Conservation (phyloP, 371 early-diverging fungal genomes). For the Apophysomyces elegans region DNA sequence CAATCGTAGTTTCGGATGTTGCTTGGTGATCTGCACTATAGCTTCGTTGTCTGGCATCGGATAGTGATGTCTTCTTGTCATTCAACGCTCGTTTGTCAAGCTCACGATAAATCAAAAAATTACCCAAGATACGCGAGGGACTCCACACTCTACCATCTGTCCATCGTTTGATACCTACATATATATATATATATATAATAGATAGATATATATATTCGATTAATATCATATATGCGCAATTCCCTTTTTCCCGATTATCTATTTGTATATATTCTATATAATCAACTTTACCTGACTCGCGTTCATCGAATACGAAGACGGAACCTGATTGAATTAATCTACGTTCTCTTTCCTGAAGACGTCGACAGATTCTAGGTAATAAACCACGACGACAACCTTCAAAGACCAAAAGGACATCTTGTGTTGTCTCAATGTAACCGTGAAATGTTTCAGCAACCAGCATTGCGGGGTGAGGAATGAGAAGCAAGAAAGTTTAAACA, state of each 20-base stretch:
- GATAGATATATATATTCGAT: not conserved
- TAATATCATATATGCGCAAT: not conserved
- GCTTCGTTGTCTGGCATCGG: conserved; percentile 27
- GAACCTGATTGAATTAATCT: conserved; percentile 70
- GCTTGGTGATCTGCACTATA: conserved; percentile 31
- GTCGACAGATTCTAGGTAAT: conserved; percentile 66
- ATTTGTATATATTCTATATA: not conserved
- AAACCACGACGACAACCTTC: conserved; percentile 74
- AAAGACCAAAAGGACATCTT: conserved; percentile 76
- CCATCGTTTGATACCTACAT: conserved; percentile 80
- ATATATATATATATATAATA: not conserved
- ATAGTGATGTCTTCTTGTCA: conserved; percentile 28
- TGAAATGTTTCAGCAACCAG: conserved; percentile 63
- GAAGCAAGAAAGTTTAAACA: conserved; percentile 7
- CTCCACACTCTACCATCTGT: conserved; percentile 77
- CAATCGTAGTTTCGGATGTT: conserved; percentile 20
- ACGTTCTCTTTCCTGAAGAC: conserved; percentile 75
- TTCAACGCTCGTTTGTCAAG: conserved; percentile 46
- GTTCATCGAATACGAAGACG: conserved; percentile 78
- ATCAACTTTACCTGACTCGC: conserved; percentile 64
- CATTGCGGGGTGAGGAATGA: conserved; percentile 12
- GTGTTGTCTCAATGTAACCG: conserved; percentile 73
- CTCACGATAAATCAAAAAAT: conserved; percentile 68
- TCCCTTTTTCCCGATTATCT: conserved; percentile 5
- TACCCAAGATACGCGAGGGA: conserved; percentile 68